A percentile compares a stretch with the other conserved stretches of the same genome.
Evolutionary conservation across 2,329 filamentous ascomycete species (phyloP).

Genomic region (Myrmaecium sp.): DNA sequence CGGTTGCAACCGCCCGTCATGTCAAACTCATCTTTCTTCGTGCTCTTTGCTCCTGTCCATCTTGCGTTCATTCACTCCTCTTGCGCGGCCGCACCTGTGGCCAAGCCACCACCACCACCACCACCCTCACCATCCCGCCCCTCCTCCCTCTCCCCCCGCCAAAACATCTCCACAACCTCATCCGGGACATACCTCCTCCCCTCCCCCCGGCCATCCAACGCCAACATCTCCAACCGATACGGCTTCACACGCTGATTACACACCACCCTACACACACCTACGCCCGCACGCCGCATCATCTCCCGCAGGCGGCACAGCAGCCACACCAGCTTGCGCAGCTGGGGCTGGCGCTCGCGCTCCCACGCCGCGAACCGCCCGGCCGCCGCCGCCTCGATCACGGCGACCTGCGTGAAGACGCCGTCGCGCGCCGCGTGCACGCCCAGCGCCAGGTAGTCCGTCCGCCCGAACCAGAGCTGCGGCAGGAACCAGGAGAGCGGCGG

Average conservation of each 20-base stretch:
- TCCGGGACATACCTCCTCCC: background rate
- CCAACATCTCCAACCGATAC: background rate
- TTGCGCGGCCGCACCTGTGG: too few species aligned
- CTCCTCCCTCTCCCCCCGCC: too few species aligned
- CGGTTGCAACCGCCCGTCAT: too few species aligned
- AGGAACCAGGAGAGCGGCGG: background rate
- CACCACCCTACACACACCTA: background rate
- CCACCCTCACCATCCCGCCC: too few species aligned
- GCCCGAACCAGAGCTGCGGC: slow-evolving; percentile 1
- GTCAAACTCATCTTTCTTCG: too few species aligned
- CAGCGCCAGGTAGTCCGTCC: background rate
- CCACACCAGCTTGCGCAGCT: background rate
- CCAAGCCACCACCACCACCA: too few species aligned
- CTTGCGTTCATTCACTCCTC: too few species aligned
- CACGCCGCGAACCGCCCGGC: background rate
- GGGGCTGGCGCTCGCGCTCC: background rate
- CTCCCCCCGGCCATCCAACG: background rate
- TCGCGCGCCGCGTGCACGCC: too few species aligned
- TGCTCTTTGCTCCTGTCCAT: too few species aligned
- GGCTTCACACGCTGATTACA: background rate
- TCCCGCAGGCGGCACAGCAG: background rate
- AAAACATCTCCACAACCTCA: slow-evolving; percentile 1
- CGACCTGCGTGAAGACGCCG: too few species aligned
- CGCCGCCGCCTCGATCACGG: background rate
- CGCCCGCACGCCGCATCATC: background rate